These are phyloP conservation scores for Lachancea dasiensis DNA, from an alignment of 805 yeast genomes.

Conservation along the genomic window DNA sequence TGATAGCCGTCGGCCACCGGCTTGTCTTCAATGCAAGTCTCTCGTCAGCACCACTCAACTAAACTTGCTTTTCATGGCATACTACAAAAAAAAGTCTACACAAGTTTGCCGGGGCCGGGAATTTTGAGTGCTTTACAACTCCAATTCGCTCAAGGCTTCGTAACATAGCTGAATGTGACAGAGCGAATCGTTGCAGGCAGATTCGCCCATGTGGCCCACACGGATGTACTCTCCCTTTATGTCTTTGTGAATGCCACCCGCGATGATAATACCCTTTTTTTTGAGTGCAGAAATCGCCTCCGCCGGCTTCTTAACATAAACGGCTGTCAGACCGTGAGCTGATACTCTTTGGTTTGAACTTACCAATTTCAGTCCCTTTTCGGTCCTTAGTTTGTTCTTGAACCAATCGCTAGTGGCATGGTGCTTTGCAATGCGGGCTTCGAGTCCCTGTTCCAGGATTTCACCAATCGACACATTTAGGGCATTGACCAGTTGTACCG, in stretches of 20 bases:
- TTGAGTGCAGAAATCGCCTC: constrained; percentile 53
- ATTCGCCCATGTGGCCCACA: constrained; percentile 93
- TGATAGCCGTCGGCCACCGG: no score
- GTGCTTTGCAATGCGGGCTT: constrained; percentile 59
- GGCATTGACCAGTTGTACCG: constrained; percentile 80
- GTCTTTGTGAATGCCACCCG: constrained; percentile 85
- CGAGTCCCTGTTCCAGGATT: constrained; percentile 53
- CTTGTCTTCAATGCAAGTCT: no score
- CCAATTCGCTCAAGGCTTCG: constrained; percentile 27
- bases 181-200: constrained; percentile 51
- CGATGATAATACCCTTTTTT: constrained; percentile 65
- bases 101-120: no score
- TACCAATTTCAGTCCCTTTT: constrained; percentile 63
- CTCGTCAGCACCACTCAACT: no score
- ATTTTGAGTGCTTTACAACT: no score
- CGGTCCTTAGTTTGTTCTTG: constrained; percentile 47
- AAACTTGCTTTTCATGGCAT: no score
- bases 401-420: constrained; percentile 55
- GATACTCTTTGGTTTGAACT: constrained; percentile 45
- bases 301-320: constrained; percentile 66
- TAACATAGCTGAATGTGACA: constrained; percentile 49
- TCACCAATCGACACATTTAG: constrained; percentile 70
- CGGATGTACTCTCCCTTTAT: constrained; percentile 80
- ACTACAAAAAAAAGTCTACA: no score
- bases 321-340: constrained; percentile 86